Evolutionary conservation across 1,284 basidiomycete species (phyloP).

Genomic region (Fomitiporia mediterranea): DNA sequence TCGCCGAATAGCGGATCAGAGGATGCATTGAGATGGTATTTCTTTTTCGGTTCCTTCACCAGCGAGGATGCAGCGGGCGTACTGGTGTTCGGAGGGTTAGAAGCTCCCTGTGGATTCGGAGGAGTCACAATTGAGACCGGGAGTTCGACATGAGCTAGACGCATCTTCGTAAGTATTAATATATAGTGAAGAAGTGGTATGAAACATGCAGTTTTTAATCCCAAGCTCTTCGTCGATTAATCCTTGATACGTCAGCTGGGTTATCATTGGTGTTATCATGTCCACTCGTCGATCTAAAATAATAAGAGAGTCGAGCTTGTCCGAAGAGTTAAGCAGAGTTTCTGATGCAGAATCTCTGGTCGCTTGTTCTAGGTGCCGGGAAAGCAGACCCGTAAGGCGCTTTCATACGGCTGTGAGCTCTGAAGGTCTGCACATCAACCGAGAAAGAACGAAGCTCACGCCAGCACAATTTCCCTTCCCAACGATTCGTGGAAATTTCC

Average conservation of each 20-base stretch:
- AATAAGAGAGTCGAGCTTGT: slow-evolving; percentile 82
- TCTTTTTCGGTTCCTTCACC: slow-evolving; percentile 78
- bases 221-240: slow-evolving; percentile 94
- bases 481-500: slow-evolving; percentile 86
- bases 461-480: slow-evolving; percentile 92
- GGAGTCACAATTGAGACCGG: slow-evolving; percentile 74
- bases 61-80: slow-evolving; percentile 43
- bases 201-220: slow-evolving; percentile 75
- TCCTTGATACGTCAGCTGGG: slow-evolving; percentile 96
- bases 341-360: slow-evolving; percentile 35
- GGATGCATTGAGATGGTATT: slow-evolving; percentile 72
- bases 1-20: slow-evolving; percentile 85
- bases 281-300: slow-evolving; percentile 91
- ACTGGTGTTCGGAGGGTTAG: slow-evolving; percentile 36
- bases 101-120: slow-evolving; percentile 31
- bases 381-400: slow-evolving; percentile 75
- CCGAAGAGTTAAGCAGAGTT: slow-evolving; percentile 39
- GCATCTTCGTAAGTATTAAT: not conserved
- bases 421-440: slow-evolving; percentile 15
- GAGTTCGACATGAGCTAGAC: slow-evolving; percentile 83
- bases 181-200: not conserved
- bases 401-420: slow-evolving; percentile 29
- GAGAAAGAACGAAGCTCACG: slow-evolving; percentile 42
- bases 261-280: slow-evolving; percentile 93
- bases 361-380: slow-evolving; percentile 49